phyloP scores from a whole-genome alignment of 305 asterid genomes.

The Fraxinus latifolia region DNA sequence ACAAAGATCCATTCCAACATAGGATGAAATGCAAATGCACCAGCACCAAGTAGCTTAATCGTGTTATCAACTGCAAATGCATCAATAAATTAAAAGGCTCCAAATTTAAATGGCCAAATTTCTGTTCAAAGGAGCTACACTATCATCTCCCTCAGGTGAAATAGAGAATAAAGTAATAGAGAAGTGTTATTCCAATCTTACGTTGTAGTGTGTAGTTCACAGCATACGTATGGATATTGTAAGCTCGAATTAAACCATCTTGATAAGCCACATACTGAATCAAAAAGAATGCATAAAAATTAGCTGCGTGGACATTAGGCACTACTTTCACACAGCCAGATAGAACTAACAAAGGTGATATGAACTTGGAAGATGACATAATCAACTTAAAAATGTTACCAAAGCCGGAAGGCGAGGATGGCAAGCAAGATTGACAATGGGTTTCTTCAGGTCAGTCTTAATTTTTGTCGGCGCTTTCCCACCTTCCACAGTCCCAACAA shows the following conservation, averaged over 20 bases:
- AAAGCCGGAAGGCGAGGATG: slow-evolving; percentile 98
- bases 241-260: slow-evolving; percentile 95
- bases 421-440: slow-evolving; percentile 95
- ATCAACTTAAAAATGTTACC: slow-evolving; percentile 46
- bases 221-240: slow-evolving; percentile 90
- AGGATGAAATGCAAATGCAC: slow-evolving; percentile 97
- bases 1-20: slow-evolving; percentile 95
- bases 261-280: slow-evolving; percentile 96
- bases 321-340: slow-evolving; percentile 13
- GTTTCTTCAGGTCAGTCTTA: slow-evolving; percentile 99
- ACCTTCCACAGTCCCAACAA: slow-evolving; percentile 98
- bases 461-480: slow-evolving; percentile 97
- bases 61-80: slow-evolving; percentile 85
- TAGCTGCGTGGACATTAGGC: slow-evolving; percentile 25
- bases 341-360: slow-evolving; percentile 13
- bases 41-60: slow-evolving; percentile 94
- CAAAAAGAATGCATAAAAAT: slow-evolving; percentile 27
- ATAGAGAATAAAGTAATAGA: slow-evolving; percentile 20
- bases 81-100: slow-evolving; percentile 20
- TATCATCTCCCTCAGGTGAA: slow-evolving; percentile 17
- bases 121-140: slow-evolving; percentile 18
- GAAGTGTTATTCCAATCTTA: slow-evolving; percentile 41
- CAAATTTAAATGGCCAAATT: slow-evolving; percentile 21
- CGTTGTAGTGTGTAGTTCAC: slow-evolving; percentile 93
- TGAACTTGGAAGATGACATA: slow-evolving; percentile 18